These are phyloP conservation scores for Dipteronia dyeriana DNA, from an alignment of 345 rosid genomes.

Conservation along the genomic window DNA sequence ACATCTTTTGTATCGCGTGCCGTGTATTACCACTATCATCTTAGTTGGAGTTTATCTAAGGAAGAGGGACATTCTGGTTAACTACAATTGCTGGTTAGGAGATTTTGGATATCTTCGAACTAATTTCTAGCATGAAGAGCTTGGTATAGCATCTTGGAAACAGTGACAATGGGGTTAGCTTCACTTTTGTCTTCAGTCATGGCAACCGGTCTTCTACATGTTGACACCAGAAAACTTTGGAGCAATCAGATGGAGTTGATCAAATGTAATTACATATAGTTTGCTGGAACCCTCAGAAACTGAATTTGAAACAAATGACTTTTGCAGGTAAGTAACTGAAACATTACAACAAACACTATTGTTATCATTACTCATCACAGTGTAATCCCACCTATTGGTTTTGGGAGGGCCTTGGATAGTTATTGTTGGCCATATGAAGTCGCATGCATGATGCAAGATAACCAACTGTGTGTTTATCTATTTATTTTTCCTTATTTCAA, in stretches of 20 bases:
- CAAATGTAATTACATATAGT: background rate
- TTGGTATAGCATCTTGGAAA: background rate
- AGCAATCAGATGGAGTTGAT: background rate
- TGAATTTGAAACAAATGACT: constrained; percentile 3
- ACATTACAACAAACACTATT: background rate
- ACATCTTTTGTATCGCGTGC: background rate
- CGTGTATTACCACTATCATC: background rate
- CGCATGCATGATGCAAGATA: constrained; percentile 2
- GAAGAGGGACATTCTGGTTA: background rate
- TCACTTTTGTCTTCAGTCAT: background rate
- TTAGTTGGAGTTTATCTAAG: background rate
- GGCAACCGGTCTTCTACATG: background rate
- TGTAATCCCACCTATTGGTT: background rate
- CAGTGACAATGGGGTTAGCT: background rate
- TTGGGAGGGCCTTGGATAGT: background rate
- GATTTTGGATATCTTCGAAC: background rate
- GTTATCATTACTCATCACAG: background rate
- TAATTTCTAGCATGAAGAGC: background rate
- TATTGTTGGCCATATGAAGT: background rate
- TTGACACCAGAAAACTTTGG: background rate
- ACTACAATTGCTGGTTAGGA: background rate
- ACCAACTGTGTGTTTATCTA: background rate
- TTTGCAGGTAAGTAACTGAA: background rate
- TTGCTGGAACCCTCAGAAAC: background rate
- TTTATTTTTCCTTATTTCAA: background rate